Evolutionary conservation across 495 filamentous ascomycete species (phyloP).

Genomic region (Physcia stellaris): DNA sequence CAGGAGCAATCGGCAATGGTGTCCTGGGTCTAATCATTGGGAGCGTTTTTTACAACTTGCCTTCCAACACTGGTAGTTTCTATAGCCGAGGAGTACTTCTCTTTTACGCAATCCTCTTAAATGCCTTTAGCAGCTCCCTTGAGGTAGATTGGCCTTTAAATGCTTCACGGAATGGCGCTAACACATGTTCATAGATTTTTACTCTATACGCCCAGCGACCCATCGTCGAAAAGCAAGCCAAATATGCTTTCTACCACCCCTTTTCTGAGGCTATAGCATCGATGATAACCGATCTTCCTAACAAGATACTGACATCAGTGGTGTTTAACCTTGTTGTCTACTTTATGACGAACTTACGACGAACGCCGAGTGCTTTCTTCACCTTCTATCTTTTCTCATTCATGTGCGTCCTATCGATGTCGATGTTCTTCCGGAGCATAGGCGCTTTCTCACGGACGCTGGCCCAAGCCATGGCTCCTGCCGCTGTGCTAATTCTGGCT

Average conservation of each 20-base stretch:
- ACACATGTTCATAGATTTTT: neutral
- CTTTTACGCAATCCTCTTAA: slow-evolving; percentile 81
- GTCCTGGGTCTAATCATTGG: slow-evolving; percentile 66
- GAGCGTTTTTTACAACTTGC: slow-evolving; percentile 69
- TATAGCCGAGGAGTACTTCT: slow-evolving; percentile 69
- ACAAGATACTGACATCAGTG: slow-evolving; percentile 39
- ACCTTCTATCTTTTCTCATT: slow-evolving; percentile 64
- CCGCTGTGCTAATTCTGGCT: slow-evolving; percentile 68
- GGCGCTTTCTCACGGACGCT: slow-evolving; percentile 66
- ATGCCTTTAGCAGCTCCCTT: slow-evolving; percentile 65
- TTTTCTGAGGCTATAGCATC: slow-evolving; percentile 76
- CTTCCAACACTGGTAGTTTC: slow-evolving; percentile 51
- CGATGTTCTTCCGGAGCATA: slow-evolving; percentile 71
- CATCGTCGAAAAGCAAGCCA: slow-evolving; percentile 83
- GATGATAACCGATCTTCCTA: slow-evolving; percentile 69
- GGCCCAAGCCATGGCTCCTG: slow-evolving; percentile 72
- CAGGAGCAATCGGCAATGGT: slow-evolving; percentile 57
- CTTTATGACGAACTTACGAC: slow-evolving; percentile 72
- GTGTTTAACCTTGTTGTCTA: slow-evolving; percentile 64
- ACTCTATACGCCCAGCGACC: slow-evolving; percentile 70
- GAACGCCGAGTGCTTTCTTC: slow-evolving; percentile 65
- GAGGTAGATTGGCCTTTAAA: slow-evolving; percentile 35
- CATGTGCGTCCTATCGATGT: slow-evolving; percentile 55
- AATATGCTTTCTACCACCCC: slow-evolving; percentile 88
- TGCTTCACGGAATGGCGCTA: neutral